Conservation (phyloP, 495 filamentous ascomycete species). For the Daldinia childiae region DNA sequence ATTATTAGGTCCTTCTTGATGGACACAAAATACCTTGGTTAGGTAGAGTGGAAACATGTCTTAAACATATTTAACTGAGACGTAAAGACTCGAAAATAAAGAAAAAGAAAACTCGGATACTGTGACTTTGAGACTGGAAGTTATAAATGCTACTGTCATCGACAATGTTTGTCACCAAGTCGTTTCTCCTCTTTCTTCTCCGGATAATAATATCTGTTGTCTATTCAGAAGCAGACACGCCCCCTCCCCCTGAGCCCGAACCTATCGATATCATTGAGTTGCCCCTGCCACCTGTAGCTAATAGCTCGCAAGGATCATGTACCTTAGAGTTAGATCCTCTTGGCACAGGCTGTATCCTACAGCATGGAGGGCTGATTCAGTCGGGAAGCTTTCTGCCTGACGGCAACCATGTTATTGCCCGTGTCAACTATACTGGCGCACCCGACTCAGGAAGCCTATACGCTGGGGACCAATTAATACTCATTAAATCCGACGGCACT, state of each 20-base stretch:
- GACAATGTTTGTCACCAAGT: not conserved
- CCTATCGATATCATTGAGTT: not conserved
- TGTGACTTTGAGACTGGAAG: not conserved
- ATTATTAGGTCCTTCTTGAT: not conserved
- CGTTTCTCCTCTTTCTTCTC: not conserved
- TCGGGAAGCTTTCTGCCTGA: constrained; percentile 44
- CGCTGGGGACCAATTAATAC: not conserved
- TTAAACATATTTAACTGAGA: not conserved
- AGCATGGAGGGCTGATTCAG: constrained; percentile 17
- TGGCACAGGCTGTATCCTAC: not conserved
- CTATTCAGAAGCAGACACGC: not conserved
- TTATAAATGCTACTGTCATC: not conserved
- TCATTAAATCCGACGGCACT: not conserved
- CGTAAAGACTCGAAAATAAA: not conserved
- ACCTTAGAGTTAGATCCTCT: not conserved
- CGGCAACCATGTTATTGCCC: constrained; percentile 39
- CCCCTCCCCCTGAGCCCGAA: not conserved
- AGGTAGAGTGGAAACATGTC: not conserved
- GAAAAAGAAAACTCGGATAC: not conserved
- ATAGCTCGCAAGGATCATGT: not conserved
- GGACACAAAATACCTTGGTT: no score
- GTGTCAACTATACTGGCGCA: constrained; percentile 38
- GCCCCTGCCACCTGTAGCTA: not conserved
- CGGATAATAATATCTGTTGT: not conserved
- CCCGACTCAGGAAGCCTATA: not conserved